Conservation (phyloP, 352 stramenopile species). For the Pythium oligandrum region DNA sequence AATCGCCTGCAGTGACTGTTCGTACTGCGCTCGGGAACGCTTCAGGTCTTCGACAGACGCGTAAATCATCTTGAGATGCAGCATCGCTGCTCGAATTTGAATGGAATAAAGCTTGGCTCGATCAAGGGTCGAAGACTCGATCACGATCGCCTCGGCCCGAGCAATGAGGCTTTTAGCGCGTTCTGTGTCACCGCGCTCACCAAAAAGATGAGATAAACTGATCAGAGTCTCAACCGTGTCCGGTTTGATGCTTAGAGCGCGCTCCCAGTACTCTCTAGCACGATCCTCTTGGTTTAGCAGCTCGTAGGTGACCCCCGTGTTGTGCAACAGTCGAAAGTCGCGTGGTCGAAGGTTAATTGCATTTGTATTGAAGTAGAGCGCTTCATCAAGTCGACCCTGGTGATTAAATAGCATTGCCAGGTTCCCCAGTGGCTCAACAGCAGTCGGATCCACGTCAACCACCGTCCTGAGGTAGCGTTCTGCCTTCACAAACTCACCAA, state of each 20-base stretch:
- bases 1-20: conserved; percentile 10
- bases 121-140: background rate
- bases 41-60: conserved; percentile 14
- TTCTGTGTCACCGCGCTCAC: conserved; percentile 9
- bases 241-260: conserved; percentile 6
- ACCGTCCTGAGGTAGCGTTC: conserved; percentile 15
- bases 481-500: conserved; percentile 1
- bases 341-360: conserved; percentile 14
- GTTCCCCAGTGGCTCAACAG: conserved; percentile 20
- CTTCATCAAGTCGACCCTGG: conserved; percentile 6
- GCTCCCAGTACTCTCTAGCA: conserved; percentile 13
- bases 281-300: background rate
- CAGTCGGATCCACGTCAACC: conserved; percentile 1
- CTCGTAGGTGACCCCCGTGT: conserved; percentile 20
- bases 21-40: conserved; percentile 9
- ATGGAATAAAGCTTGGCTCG: conserved; percentile 3
- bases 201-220: conserved; percentile 18
- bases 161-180: background rate
- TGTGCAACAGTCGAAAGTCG: conserved; percentile 22
- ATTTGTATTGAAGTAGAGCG: conserved; percentile 8
- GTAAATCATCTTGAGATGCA: conserved; percentile 22
- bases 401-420: conserved; percentile 12
- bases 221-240: conserved; percentile 7
- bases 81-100: conserved; percentile 19
- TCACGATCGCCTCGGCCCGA: background rate